Conservation (phyloP, 768 basidiomycete genomes). For the Podaxis carcinomalis region DNA sequence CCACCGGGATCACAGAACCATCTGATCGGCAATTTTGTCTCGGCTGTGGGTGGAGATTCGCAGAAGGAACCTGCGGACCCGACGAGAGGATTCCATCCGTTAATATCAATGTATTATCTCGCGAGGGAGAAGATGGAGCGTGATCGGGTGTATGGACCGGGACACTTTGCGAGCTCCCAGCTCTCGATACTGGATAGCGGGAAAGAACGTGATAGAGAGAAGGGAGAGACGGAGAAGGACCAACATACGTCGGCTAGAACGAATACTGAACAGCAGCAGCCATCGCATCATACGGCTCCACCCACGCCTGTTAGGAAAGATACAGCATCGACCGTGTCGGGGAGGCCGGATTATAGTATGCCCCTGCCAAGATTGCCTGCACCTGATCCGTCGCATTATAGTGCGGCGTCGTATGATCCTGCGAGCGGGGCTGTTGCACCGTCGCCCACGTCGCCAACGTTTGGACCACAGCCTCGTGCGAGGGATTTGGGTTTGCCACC, state of each 20-base stretch:
- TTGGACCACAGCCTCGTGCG: constrained; percentile 59
- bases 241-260: constrained; percentile 12
- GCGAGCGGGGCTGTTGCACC: constrained; percentile 39
- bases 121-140: constrained; percentile 94
- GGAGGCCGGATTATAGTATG: constrained; percentile 75
- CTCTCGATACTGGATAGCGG: constrained; percentile 47
- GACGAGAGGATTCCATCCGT: constrained; percentile 88
- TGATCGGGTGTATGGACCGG: constrained; percentile 89
- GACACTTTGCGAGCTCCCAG: constrained; percentile 92
- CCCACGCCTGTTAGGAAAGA: constrained; percentile 23
- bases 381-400: constrained; percentile 78
- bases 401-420: constrained; percentile 75
- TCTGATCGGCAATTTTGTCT: constrained; percentile 37
- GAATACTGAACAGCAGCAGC: constrained; percentile 12
- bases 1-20: constrained; percentile 58
- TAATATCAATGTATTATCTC: constrained; percentile 95
- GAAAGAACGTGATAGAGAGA: constrained; percentile 1
- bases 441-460: constrained; percentile 56
- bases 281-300: constrained; percentile 25
- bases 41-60: constrained; percentile 30
- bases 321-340: constrained; percentile 19
- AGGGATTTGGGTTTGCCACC: constrained; percentile 57
- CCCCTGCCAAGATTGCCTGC: constrained; percentile 76
- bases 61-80: constrained; percentile 67
- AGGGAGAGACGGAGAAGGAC: constrained; percentile 5